Conservation (phyloP, 495 filamentous ascomycete genomes). For the Darksidea phi region DNA sequence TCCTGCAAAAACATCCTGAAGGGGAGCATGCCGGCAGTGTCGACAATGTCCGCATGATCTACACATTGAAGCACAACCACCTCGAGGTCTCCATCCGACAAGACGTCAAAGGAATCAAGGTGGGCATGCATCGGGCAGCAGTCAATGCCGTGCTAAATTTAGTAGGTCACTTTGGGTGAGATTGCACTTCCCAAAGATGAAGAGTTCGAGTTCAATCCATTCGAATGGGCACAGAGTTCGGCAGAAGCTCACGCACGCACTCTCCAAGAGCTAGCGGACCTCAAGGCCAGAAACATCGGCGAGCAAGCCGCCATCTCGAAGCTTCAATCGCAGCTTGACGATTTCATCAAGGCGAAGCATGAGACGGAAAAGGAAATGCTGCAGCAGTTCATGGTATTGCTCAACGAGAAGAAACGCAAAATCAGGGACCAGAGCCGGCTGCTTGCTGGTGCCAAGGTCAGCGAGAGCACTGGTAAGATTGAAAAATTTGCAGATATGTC, state of each 20-base stretch:
- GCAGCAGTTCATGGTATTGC: constrained; percentile 65
- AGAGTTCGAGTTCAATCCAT: constrained; percentile 64
- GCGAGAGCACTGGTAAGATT: constrained; percentile 44
- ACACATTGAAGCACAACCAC: constrained; percentile 14
- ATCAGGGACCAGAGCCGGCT: constrained; percentile 78
- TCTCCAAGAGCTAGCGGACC: constrained; percentile 48
- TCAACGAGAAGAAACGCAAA: constrained; percentile 91
- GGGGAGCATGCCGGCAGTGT: constrained; percentile 14
- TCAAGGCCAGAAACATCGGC: constrained; percentile 48
- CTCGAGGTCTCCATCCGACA: constrained; percentile 19
- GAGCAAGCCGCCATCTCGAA: constrained; percentile 48
- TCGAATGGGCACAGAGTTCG: constrained; percentile 67
- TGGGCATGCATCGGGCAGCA: background rate
- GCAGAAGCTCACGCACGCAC: constrained; percentile 47
- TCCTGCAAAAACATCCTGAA: constrained; percentile 40
- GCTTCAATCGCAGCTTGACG: constrained; percentile 42
- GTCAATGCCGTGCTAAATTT: constrained; percentile 6
- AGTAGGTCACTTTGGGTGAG: constrained; percentile 55
- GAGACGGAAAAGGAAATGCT: constrained; percentile 70
- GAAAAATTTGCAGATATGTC: background rate
- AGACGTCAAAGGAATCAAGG: constrained; percentile 33
- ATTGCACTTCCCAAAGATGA: constrained; percentile 61
- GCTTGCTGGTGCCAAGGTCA: constrained; percentile 59
- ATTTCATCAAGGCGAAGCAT: constrained; percentile 43
- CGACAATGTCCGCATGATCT: constrained; percentile 41